phyloP scores from a whole-genome alignment of 345 rosid genomes.

The Salix purpurea region DNA sequence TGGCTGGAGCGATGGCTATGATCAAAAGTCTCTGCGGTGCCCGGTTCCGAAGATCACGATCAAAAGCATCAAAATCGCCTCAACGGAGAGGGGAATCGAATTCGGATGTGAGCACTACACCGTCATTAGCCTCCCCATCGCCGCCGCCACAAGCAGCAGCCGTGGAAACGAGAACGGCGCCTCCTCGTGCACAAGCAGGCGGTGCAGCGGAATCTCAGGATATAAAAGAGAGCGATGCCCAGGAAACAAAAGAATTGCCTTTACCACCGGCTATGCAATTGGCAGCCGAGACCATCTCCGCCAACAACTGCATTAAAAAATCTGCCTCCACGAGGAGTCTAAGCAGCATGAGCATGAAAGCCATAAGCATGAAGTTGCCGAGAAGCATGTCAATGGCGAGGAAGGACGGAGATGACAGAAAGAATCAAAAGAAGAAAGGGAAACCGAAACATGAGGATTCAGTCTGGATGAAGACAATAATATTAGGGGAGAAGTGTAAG shows the following conservation, averaged over 20 bases:
- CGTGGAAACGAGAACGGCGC: background rate
- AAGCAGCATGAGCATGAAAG: background rate
- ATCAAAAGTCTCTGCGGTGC: conserved; percentile 45
- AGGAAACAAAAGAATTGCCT: conserved; percentile 25
- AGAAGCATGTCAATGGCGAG: conserved; percentile 35
- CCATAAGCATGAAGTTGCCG: conserved; percentile 29
- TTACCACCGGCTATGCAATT: conserved; percentile 39
- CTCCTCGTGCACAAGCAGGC: background rate
- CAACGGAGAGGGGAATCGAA: background rate
- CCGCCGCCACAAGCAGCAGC: background rate
- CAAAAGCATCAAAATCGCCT: background rate
- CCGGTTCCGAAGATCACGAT: conserved; percentile 17
- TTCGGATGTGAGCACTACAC: background rate
- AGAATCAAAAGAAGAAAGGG: conserved; percentile 18
- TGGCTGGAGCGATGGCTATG: conserved; percentile 34
- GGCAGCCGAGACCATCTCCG: conserved; percentile 23
- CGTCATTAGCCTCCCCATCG: background rate
- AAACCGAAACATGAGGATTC: conserved; percentile 48
- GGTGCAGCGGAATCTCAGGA: background rate
- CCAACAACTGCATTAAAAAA: conserved; percentile 15
- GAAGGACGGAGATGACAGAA: conserved; percentile 6
- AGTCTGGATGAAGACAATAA: conserved; percentile 53
- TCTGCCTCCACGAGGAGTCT: conserved; percentile 16
- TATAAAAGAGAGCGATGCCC: background rate
- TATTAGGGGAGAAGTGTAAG: conserved; percentile 68